Percentiles rank a stretch among this genome's conserved stretches.
These are phyloP conservation scores for Talinum fruticosum DNA, from an alignment of 148 eudicot genomes.

Conservation along the genomic window DNA sequence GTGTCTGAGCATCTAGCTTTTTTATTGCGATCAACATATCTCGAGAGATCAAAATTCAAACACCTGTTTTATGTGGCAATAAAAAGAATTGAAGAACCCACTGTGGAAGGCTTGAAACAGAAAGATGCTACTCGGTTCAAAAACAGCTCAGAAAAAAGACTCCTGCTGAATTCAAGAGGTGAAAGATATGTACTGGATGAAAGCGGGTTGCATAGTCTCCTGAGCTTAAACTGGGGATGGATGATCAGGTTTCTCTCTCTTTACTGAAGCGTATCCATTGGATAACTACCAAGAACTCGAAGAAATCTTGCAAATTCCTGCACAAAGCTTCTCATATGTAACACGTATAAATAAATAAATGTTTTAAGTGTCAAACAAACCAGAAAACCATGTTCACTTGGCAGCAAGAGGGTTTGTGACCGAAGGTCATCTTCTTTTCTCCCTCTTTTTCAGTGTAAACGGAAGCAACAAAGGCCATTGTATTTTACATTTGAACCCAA, in stretches of 20 bases:
- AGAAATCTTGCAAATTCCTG: conserved; percentile 89
- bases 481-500: no score
- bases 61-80: background rate
- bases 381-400: no score
- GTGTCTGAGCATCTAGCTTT: background rate
- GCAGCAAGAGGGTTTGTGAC: no score
- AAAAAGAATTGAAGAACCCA: conserved; percentile 15
- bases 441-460: no score
- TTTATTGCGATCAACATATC: background rate
- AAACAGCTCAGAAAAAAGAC: background rate
- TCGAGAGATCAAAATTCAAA: background rate
- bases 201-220: background rate
- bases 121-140: background rate
- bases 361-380: no score
- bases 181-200: conserved; percentile 19
- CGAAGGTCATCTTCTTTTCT: no score
- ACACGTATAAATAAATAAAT: background rate
- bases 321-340: conserved; percentile 11
- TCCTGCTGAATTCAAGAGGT: conserved; percentile 8
- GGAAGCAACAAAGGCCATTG: no score
- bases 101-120: background rate
- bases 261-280: conserved; percentile 37
- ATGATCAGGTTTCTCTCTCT: background rate
- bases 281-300: conserved; percentile 91
- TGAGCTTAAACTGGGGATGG: no score